Evolutionary conservation across 306 rosid species (phyloP).

Genomic region (Lablab purpureus): DNA sequence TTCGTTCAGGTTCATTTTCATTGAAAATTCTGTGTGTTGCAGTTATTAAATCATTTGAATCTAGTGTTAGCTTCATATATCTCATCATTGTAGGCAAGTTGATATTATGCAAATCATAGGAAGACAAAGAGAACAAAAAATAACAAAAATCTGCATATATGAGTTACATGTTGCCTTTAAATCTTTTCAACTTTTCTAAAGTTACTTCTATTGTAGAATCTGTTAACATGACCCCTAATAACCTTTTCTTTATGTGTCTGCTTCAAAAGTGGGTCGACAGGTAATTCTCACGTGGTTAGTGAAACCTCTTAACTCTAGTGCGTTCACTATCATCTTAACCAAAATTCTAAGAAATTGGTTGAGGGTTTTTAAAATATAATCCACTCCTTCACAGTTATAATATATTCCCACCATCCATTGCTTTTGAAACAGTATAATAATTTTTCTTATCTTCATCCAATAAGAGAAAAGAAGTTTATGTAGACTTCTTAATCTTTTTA

Average conservation of each 20-base stretch:
- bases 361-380: slow-evolving; percentile 36
- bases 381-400: slow-evolving; percentile 42
- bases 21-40: background rate
- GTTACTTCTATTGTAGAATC: slow-evolving; percentile 34
- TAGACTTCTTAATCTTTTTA: background rate
- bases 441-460: slow-evolving; percentile 18
- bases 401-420: slow-evolving; percentile 36
- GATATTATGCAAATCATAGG: slow-evolving; percentile 28
- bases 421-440: slow-evolving; percentile 29
- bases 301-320: slow-evolving; percentile 49
- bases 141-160: slow-evolving; percentile 30
- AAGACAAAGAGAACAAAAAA: slow-evolving; percentile 25
- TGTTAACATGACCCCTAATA: slow-evolving; percentile 34
- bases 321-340: slow-evolving; percentile 45
- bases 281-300: slow-evolving; percentile 42
- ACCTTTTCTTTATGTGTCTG: slow-evolving; percentile 43
- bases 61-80: background rate
- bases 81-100: slow-evolving; percentile 10
- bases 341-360: slow-evolving; percentile 12
- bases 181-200: slow-evolving; percentile 33
- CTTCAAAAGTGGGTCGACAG: slow-evolving; percentile 48
- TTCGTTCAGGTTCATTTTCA: slow-evolving; percentile 1
- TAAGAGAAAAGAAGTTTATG: slow-evolving; percentile 24
- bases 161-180: slow-evolving; percentile 40
- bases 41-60: slow-evolving; percentile 2